phyloP scores from a whole-genome alignment of 2,329 filamentous ascomycete species.

The Nothophaeocryptopus gaeumannii region DNA sequence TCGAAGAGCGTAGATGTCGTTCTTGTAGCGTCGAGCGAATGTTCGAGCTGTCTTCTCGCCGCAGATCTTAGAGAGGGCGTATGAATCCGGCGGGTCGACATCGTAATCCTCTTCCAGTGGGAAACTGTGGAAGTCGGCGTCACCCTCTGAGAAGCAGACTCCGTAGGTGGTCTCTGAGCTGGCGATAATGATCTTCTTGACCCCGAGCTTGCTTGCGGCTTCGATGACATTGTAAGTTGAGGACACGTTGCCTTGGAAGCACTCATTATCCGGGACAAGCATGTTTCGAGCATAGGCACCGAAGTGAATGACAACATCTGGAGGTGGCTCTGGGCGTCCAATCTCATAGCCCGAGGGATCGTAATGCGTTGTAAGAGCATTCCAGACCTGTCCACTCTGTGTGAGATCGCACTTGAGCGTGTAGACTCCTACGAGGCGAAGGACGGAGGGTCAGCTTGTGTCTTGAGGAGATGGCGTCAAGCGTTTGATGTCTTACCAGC shows the following conservation, averaged over 20 bases:
- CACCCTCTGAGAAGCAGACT: conserved; percentile 60
- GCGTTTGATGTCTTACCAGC: too few relatives aligned
- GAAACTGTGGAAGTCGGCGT: conserved; percentile 56
- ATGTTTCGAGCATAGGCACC: conserved; percentile 59
- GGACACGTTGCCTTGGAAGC: conserved; percentile 55
- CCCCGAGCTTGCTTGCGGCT: conserved; percentile 59
- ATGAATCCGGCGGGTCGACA: conserved; percentile 60
- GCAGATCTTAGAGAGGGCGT: conserved; percentile 60
- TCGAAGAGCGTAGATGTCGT: conserved; percentile 57
- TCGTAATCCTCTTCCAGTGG: conserved; percentile 60
- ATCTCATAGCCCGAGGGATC: conserved; percentile 50
- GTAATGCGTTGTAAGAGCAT: conserved; percentile 57
- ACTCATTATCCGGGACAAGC: conserved; percentile 60
- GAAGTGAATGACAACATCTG: conserved; percentile 63
- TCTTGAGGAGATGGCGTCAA: too few relatives aligned
- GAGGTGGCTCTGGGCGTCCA: conserved; percentile 43
- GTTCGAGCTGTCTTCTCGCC: conserved; percentile 57
- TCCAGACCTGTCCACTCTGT: conserved; percentile 56
- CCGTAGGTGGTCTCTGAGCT: conserved; percentile 60
- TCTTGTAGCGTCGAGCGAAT: conserved; percentile 55
- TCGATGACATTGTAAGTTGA: conserved; percentile 62
- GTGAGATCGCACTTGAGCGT: conserved; percentile 57
- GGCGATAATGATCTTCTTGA: conserved; percentile 62
- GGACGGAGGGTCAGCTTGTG: too few relatives aligned
- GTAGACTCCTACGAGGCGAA: too few relatives aligned